Conservation (phyloP, 2,329 filamentous ascomycete species). For the Coleophoma crateriformis region DNA sequence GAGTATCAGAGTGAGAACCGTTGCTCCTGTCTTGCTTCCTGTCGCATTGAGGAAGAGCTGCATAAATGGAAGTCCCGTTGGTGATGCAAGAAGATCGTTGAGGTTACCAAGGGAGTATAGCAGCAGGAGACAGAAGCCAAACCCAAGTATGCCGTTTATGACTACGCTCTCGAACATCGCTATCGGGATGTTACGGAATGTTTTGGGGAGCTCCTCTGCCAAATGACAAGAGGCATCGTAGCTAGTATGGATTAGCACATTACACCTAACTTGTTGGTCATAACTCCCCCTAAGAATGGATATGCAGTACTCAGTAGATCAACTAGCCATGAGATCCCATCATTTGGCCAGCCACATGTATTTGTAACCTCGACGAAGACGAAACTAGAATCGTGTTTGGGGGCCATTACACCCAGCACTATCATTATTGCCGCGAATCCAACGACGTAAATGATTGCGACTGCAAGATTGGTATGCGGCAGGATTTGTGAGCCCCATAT, state of each 20-base stretch:
- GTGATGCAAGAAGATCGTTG: slow-evolving; percentile 31
- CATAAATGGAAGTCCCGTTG: slow-evolving; percentile 39
- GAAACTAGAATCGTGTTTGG: slow-evolving; percentile 36
- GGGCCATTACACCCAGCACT: slow-evolving; percentile 30
- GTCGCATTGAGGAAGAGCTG: slow-evolving; percentile 39
- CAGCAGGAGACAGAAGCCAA: slow-evolving; percentile 35
- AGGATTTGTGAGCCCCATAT: slow-evolving; percentile 34
- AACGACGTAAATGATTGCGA: slow-evolving; percentile 22
- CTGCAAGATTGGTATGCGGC: slow-evolving; percentile 29
- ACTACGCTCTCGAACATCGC: slow-evolving; percentile 38
- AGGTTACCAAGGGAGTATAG: slow-evolving; percentile 37
- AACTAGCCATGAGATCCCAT: slow-evolving; percentile 41
- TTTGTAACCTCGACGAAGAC: slow-evolving; percentile 41
- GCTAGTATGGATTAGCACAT: slow-evolving; percentile 28
- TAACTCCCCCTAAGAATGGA: slow-evolving; percentile 29
- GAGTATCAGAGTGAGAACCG: slow-evolving; percentile 34
- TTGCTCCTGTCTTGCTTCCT: slow-evolving; percentile 31
- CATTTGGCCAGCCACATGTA: slow-evolving; percentile 35
- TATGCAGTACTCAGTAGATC: slow-evolving; percentile 36
- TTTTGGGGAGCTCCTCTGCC: slow-evolving; percentile 40
- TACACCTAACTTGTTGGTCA: slow-evolving; percentile 24
- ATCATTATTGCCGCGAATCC: slow-evolving; percentile 35
- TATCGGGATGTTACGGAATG: slow-evolving; percentile 32
- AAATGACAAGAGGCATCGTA: slow-evolving; percentile 41
- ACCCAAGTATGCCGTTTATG: slow-evolving; percentile 39